Conservation (phyloP, 78 protist genomes). For the Diacronema lutheri region DNA sequence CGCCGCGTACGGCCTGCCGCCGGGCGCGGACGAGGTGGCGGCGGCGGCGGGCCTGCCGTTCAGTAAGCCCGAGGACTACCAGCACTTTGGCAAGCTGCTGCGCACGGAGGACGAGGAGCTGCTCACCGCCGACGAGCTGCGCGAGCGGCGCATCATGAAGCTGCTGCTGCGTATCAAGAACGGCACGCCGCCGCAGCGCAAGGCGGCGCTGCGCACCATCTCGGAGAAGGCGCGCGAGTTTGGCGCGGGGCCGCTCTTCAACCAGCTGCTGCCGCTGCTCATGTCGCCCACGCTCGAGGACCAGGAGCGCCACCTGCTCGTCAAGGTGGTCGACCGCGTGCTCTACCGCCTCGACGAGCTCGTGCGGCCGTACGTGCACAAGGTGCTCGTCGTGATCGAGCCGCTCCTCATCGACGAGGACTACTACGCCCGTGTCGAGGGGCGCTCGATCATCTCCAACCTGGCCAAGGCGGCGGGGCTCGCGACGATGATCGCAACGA, state of each 20-base stretch:
- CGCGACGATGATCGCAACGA: conserved; percentile 93
- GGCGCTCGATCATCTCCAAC: conserved; percentile 96
- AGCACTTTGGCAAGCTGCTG: conserved; percentile 80
- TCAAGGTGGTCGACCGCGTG: conserved; percentile 95
- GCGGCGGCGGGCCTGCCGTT: conserved; percentile 70
- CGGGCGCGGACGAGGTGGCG: conserved; percentile 14
- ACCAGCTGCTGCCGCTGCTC: conserved; percentile 89
- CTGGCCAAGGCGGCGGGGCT: conserved; percentile 98
- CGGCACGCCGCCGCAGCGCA: conserved; percentile 98
- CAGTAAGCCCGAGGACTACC: conserved; percentile 92
- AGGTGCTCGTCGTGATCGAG: conserved; percentile 95
- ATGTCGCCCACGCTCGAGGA: conserved; percentile 94
- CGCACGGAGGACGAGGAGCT: conserved; percentile 65
- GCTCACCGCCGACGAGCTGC: conserved; percentile 71
- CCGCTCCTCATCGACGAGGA: conserved; percentile 97
- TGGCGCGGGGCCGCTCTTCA: conserved; percentile 95
- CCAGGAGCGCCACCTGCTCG: conserved; percentile 97
- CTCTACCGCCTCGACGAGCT: conserved; percentile 93
- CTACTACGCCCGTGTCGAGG: conserved; percentile 96
- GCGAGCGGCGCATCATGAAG: conserved; percentile 89
- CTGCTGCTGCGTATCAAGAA: conserved; percentile 92
- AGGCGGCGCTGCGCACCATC: conserved; percentile 86
- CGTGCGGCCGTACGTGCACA: conserved; percentile 92
- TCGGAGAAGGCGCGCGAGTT: conserved; percentile 95
- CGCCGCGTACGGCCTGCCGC: too few relatives aligned